Conservation (phyloP, 768 basidiomycete species). For the Lepiota brunneoincarnata region DNA sequence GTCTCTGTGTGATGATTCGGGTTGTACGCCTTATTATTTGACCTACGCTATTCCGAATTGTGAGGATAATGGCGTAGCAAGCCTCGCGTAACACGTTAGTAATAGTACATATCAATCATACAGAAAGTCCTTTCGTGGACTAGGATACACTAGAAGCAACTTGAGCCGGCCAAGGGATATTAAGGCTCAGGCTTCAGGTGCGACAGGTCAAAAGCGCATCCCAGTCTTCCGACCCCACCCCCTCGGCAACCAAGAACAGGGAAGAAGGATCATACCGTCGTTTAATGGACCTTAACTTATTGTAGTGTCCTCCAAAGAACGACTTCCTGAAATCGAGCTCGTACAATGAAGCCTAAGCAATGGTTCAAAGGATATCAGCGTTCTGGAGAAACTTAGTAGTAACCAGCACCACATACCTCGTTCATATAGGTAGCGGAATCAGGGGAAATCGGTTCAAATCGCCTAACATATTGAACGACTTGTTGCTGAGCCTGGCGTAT, state of each 20-base stretch:
- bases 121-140: no score
- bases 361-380: not conserved
- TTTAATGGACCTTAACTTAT: conserved; percentile 39
- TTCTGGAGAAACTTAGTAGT: not conserved
- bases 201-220: conserved; percentile 29
- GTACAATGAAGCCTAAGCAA: conserved; percentile 37
- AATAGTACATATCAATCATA: no score
- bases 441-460: conserved; percentile 24
- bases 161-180: no score
- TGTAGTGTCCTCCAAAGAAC: conserved; percentile 47
- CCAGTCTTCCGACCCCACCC: conserved; percentile 53
- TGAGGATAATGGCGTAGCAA: no score
- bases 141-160: no score
- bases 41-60: no score
- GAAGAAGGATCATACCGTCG: conserved; percentile 39
- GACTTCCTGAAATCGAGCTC: conserved; percentile 38
- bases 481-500: conserved; percentile 18
- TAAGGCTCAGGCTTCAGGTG: not conserved
- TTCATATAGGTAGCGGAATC: conserved; percentile 46
- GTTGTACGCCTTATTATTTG: no score
- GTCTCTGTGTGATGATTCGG: no score
- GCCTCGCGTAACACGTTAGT: no score
- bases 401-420: conserved; percentile 31
- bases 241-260: conserved; percentile 43
- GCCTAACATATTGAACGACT: conserved; percentile 18